These are phyloP conservation scores for Yamadazyma conglobata DNA, from an alignment of 1,139 yeast species.

Conservation along the genomic window DNA sequence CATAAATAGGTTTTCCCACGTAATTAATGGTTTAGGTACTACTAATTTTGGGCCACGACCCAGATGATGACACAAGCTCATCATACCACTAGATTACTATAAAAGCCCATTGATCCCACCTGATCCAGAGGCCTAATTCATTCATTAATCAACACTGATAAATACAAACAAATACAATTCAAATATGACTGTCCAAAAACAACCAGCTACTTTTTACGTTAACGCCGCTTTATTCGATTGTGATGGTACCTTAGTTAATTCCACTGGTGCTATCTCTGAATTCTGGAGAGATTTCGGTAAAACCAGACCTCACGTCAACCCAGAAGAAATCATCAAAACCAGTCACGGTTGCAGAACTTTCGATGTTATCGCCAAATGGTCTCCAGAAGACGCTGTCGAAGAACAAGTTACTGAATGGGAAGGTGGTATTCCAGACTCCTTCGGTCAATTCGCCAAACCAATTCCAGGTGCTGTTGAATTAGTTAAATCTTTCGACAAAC, in stretches of 20 bases:
- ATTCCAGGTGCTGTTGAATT: slow-evolving; percentile 72
- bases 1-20: no score
- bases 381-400: slow-evolving; percentile 68
- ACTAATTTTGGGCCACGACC: no score
- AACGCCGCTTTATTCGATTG: slow-evolving; percentile 68
- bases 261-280: slow-evolving; percentile 78
- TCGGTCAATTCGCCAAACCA: slow-evolving; percentile 67
- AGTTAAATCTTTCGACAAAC: slow-evolving; percentile 50
- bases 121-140: no score
- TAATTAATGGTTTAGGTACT: no score
- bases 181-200: slow-evolving; percentile 27
- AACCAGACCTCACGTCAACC: slow-evolving; percentile 66
- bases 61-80: no score
- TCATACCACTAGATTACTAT: no score
- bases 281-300: slow-evolving; percentile 75
- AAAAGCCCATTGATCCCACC: no score
- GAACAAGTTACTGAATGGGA: slow-evolving; percentile 69
- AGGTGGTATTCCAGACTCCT: slow-evolving; percentile 67
- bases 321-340: slow-evolving; percentile 66
- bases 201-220: slow-evolving; percentile 46
- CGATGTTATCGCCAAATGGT: slow-evolving; percentile 71
- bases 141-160: neutral
- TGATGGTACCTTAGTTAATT: slow-evolving; percentile 81
- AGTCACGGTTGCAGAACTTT: slow-evolving; percentile 83
- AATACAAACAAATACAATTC: slow-evolving; percentile 2